Base-by-base conservation (phyloP, 2,329 filamentous ascomycete genomes). In the Ramichloridium luteum region DNA sequence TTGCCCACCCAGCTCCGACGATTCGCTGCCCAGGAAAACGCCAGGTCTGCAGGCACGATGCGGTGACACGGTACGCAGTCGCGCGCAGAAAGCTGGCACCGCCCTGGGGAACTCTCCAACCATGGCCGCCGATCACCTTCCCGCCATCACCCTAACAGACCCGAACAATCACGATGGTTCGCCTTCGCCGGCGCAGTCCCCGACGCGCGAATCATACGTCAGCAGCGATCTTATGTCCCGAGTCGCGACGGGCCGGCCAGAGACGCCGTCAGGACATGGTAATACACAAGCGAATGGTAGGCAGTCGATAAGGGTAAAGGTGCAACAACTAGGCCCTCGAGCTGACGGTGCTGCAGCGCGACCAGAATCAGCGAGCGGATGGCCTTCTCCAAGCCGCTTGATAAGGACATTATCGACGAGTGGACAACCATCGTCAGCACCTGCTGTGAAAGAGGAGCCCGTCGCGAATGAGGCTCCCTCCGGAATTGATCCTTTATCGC, bases 401-500 rank as follows among this genome's bases (percentile, higher is more conserved):
- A 42, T 42, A 20, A 40, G 40, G 32, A 41, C 43, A 17, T 31
- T 43, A 18, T 48, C 47, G 15, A 43, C 31, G 25, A 45, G 36
- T 30, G 32, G 36, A 25, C 39, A 38, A 25, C 28, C 41, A 18
- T 29, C 29, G 15, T 26, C 32, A 14, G 32, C 16, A n/a, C n/a
- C n/a, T n/a, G n/a, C n/a, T n/a, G n/a, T n/a, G n/a, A 35, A 31
- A 26, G 25, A 27, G 28, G 20, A 36, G 28, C 30, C 34, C 29
- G 28, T 51, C 14, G 43, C 43, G n/a, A 31, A 53, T 58, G 31
- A 50, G 47, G 16, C 61, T 65, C 31, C 49, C 13, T 61, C 67
- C 31, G 64, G 64, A 15, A 76, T 78, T 39, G 76, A 80, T 54
- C 76, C 76, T 35, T 60, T 80, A 41, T 79, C 76, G 31, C 72